phyloP scores from a whole-genome alignment of 345 rosid genomes.

The Dipteronia dyeriana region DNA sequence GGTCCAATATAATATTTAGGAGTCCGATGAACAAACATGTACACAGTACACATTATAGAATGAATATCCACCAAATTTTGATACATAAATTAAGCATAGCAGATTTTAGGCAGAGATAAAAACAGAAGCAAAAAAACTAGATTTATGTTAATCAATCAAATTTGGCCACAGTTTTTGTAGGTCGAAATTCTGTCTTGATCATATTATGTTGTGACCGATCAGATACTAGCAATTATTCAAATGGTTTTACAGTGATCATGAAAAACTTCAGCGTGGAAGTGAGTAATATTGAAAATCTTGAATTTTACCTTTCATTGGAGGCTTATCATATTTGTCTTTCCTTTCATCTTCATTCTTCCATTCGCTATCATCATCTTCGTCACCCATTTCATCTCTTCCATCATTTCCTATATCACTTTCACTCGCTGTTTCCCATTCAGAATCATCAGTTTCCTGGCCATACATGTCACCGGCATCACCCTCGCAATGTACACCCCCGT shows the following conservation, averaged over 20 bases:
- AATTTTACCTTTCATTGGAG: conserved; percentile 51
- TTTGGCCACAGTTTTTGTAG: neutral
- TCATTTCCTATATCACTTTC: conserved; percentile 94
- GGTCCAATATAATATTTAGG: conserved; percentile 11
- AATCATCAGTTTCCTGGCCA: conserved; percentile 81
- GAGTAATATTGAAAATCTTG: neutral
- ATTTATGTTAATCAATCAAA: neutral
- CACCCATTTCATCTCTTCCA: conserved; percentile 72
- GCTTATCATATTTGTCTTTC: conserved; percentile 50
- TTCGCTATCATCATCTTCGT: conserved; percentile 67
- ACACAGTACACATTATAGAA: neutral
- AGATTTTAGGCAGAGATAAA: too few relatives aligned
- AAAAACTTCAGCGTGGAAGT: neutral
- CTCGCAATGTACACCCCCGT: conserved; percentile 80
- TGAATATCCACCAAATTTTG: conserved; percentile 7
- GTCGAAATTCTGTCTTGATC: too few relatives aligned
- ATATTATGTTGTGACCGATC: neutral
- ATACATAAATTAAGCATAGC: neutral
- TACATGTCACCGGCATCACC: conserved; percentile 64
- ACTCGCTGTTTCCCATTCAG: conserved; percentile 98
- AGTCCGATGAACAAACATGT: conserved; percentile 19
- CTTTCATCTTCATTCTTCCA: conserved; percentile 61
- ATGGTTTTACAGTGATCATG: neutral
- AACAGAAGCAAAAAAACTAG: too few relatives aligned
- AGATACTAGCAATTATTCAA: neutral